These are phyloP conservation scores for Backusella circina DNA, from an alignment of 192 early-diverging fungal genomes.

Conservation along the genomic window DNA sequence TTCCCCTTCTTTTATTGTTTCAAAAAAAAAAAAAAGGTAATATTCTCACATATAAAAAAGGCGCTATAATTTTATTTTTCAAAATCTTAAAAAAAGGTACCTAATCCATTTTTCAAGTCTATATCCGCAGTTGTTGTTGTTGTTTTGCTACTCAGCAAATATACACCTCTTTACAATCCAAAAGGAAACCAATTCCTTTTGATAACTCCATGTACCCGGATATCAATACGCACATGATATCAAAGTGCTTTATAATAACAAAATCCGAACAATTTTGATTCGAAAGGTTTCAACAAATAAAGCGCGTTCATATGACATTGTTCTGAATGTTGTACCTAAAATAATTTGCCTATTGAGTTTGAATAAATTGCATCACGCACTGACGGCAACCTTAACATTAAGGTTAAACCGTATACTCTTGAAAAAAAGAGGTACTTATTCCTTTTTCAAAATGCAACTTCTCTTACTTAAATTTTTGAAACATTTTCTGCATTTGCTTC, in stretches of 20 bases:
- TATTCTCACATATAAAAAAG: not conserved
- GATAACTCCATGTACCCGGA: not conserved
- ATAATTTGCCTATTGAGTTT: not conserved
- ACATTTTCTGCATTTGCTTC: too few relatives aligned
- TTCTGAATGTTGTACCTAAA: not conserved
- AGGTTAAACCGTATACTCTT: not conserved
- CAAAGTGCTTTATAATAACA: not conserved
- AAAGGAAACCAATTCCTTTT: not conserved
- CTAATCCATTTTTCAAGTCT: too few relatives aligned
- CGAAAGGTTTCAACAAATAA: not conserved
- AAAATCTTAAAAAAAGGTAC: too few relatives aligned
- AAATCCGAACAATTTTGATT: not conserved
- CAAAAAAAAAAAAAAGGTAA: not conserved
- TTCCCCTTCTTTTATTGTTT: not conserved
- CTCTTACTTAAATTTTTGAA: too few relatives aligned
- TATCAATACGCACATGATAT: not conserved
- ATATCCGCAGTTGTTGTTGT: too few relatives aligned
- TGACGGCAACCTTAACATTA: not conserved
- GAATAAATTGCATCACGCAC: constrained; percentile 1
- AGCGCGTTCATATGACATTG: not conserved
- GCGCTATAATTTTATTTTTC: not conserved
- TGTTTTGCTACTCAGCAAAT: not conserved
- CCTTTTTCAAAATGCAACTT: not conserved
- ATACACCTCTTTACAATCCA: not conserved
- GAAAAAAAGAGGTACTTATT: not conserved